These are phyloP conservation scores for Solanum paucissectum DNA, from an alignment of 257 asterid species.

Conservation along the genomic window DNA sequence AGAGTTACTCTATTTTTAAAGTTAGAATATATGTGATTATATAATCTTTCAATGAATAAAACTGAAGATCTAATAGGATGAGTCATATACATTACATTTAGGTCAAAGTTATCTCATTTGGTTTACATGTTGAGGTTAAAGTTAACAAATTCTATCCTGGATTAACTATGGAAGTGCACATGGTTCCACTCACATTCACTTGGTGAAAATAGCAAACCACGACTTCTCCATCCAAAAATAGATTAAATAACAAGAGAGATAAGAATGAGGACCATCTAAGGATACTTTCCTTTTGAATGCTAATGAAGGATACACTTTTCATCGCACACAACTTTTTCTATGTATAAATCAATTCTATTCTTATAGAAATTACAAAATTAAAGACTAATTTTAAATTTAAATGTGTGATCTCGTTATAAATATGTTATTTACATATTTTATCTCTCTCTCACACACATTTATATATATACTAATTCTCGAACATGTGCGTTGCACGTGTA, in stretches of 20 bases:
- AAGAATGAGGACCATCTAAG: background rate
- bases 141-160: background rate
- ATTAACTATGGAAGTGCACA: background rate
- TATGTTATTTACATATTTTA: too few relatives aligned
- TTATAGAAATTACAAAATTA: background rate
- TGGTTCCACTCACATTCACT: background rate
- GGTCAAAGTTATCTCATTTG: background rate
- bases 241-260: background rate
- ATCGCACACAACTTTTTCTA: background rate
- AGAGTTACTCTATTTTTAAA: background rate
- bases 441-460: too few relatives aligned
- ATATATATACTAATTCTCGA: too few relatives aligned
- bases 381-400: too few relatives aligned
- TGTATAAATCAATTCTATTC: background rate
- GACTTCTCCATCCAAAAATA: background rate
- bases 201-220: background rate
- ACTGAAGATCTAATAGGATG: background rate
- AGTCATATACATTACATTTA: background rate
- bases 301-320: background rate
- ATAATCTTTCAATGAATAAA: background rate
- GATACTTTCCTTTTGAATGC: background rate
- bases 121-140: background rate
- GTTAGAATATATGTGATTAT: background rate
- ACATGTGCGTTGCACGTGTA: too few relatives aligned
- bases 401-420: too few relatives aligned